phyloP scores from a whole-genome alignment of 108 stramenopile species.

The Conticribra guillardii region DNA sequence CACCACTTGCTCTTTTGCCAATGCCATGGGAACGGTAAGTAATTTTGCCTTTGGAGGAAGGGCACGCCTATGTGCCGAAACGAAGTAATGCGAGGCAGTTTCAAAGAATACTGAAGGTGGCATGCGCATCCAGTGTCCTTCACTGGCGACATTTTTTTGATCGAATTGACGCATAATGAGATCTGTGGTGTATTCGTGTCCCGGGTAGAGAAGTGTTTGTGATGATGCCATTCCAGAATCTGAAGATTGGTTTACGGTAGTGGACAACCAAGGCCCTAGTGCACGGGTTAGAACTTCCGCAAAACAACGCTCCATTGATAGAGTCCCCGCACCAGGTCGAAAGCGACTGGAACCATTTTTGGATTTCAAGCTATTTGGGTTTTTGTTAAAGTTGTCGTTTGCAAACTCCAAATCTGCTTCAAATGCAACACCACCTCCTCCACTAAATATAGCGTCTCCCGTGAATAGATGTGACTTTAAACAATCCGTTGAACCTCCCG shows the following conservation, averaged over 20 bases:
- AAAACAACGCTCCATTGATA: slow-evolving; percentile 85
- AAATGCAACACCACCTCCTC: slow-evolving; percentile 82
- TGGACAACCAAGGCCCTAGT: not conserved
- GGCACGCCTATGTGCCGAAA: slow-evolving; percentile 73
- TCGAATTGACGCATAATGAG: slow-evolving; percentile 71
- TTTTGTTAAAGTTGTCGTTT: slow-evolving; percentile 38
- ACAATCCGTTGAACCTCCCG: not conserved
- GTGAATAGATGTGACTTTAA: slow-evolving; percentile 69
- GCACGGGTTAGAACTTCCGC: slow-evolving; percentile 64
- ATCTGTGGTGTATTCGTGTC: slow-evolving; percentile 85
- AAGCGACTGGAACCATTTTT: slow-evolving; percentile 59
- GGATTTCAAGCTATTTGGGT: slow-evolving; percentile 39
- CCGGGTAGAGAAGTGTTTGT: slow-evolving; percentile 74
- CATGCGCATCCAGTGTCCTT: slow-evolving; percentile 66
- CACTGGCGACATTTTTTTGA: slow-evolving; percentile 33
- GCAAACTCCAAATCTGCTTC: slow-evolving; percentile 69
- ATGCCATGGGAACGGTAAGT: slow-evolving; percentile 62
- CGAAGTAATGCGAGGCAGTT: slow-evolving; percentile 75
- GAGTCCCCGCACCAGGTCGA: slow-evolving; percentile 43
- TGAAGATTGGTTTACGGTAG: not conserved
- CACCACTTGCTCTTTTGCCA: slow-evolving; percentile 64
- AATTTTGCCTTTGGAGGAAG: slow-evolving; percentile 72
- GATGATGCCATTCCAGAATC: slow-evolving; percentile 7
- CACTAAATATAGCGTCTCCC: slow-evolving; percentile 85
- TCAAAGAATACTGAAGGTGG: slow-evolving; percentile 75